Base-by-base conservation (phyloP, 73 alveolate species). In the Paramecium biaurelia region DNA sequence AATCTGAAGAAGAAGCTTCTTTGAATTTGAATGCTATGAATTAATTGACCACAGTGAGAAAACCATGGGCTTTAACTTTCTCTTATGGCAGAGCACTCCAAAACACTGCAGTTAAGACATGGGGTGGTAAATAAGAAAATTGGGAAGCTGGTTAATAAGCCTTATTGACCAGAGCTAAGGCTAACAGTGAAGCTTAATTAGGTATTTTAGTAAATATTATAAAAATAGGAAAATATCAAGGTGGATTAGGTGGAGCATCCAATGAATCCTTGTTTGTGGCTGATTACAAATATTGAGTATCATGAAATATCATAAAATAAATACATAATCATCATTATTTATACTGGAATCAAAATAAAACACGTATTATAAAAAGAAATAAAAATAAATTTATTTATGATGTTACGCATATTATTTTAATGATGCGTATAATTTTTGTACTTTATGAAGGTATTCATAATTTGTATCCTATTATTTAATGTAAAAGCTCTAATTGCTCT, bases 81-180 rank as follows among this genome's bases (percentile, higher is more conserved):
- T 96, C 99, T 37, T 98, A 97, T 92, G 99, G 99, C 47, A 93
- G 99, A 92, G 99, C 99, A 41, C 97, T 98, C 88, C 97, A 98
- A 93, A 85, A 94, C 76, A 72, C 99, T 26, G 93, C 98, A 86
- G 95, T 98, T 38, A 97, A 96, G 98, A 95, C 99, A 47, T 98
- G 99, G 99, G 92, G 74, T 45, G 99, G 99, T 45, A 98, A 98
- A 93, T 92, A 76, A 14, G 99, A 98, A 93, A 97, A 98, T 92
- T 92, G 90, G 43, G 93, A 70, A 49, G 98, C 99, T 28, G 99
- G 99, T 28, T 98, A 98, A 89, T 97, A 92, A 32, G 98, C 98
- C 18, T 92, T 98, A 85, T 24, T 95, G 70, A 95, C 93, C 47
- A 97, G 99, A 94, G 98, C 99, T 56, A 93, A 92, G 93, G 98